A percentile compares a stretch with the other conserved stretches of the same genome.
Evolutionary conservation across 2,329 filamentous ascomycete species (phyloP).

Genomic region (Talaromyces sp.): DNA sequence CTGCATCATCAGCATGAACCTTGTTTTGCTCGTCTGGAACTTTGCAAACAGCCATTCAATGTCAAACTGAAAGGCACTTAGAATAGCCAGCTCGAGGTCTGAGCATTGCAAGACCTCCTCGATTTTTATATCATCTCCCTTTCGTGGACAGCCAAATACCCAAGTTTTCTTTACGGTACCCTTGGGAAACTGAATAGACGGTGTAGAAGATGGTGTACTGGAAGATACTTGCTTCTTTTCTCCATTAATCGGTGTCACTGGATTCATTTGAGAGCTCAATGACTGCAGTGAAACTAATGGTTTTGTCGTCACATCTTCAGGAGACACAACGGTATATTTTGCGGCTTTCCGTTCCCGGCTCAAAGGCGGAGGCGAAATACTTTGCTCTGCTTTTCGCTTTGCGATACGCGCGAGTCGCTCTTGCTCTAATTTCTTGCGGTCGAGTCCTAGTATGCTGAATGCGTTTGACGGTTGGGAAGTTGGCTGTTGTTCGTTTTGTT

Average conservation of each 20-base stretch:
- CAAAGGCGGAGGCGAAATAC: constrained; percentile 28
- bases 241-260: background rate
- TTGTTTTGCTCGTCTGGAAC: constrained; percentile 57
- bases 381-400: constrained; percentile 50
- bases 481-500: background rate
- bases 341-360: constrained; percentile 21
- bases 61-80: constrained; percentile 87
- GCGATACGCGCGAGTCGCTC: constrained; percentile 69
- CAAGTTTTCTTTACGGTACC: constrained; percentile 81
- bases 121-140: constrained; percentile 72
- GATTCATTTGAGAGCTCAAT: background rate
- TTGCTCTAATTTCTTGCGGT: constrained; percentile 80
- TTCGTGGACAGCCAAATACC: constrained; percentile 59
- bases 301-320: background rate
- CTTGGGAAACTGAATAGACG: constrained; percentile 43
- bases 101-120: constrained; percentile 77
- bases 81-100: constrained; percentile 67
- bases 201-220: constrained; percentile 8
- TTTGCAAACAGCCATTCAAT: constrained; percentile 73
- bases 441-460: constrained; percentile 51
- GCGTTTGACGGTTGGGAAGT: background rate
- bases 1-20: constrained; percentile 61
- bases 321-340: constrained; percentile 12
- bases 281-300: background rate
- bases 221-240: background rate